Evolutionary conservation across 768 basidiomycete species (phyloP), one percentile per base, ranked within the genome.

Genomic region (Galerina sulciceps): DNA sequence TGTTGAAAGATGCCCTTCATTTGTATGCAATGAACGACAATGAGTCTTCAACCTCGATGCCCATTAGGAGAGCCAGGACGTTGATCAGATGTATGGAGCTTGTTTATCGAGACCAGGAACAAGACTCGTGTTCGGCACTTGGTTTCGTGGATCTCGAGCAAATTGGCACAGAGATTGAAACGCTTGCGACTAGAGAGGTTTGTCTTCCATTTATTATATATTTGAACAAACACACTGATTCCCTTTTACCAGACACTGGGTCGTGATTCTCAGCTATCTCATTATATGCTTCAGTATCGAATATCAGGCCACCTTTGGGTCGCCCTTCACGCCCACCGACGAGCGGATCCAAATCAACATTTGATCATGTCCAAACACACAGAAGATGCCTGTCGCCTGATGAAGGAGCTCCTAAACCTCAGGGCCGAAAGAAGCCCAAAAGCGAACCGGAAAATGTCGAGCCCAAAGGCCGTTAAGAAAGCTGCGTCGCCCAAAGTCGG

Each of bases 321-420:
- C 44, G 85, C 88, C 0, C 73, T 95, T 17, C 87, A 91, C 65
- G 81, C 85, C 17, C 91, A 94, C 71, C 82, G 85, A 13, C 76
- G 74, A 5, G 74, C 70, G 9, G 77, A 82, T 54, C 59, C 72
- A 0, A 71, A 81, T 20, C 80, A 84, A 67, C 77, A 74, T 54
- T 55, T 71, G 0, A 65, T 79, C 1, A 78, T 91, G 41, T 72
- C 81, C 8, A 66, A 73, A n/a, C 84, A 86, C 47, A 76, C 83
- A 1, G 84, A 82, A 10, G 73, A 81, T 13, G 89, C 85, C 0
- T 85, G 81, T 61, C 69, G 61, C 35, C 68, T 84, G 26, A 77
- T 91, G 40, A 78, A 73, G 43, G 52, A 71, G 15, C 65, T 80
- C 38, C 60, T 84, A 1, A 44, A 60, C 15, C 46, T 40, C 4